Evolutionary conservation across 306 rosid genomes (phyloP), one percentile per base, ranked within the genome.

Genomic region (Castanospermum australe): DNA sequence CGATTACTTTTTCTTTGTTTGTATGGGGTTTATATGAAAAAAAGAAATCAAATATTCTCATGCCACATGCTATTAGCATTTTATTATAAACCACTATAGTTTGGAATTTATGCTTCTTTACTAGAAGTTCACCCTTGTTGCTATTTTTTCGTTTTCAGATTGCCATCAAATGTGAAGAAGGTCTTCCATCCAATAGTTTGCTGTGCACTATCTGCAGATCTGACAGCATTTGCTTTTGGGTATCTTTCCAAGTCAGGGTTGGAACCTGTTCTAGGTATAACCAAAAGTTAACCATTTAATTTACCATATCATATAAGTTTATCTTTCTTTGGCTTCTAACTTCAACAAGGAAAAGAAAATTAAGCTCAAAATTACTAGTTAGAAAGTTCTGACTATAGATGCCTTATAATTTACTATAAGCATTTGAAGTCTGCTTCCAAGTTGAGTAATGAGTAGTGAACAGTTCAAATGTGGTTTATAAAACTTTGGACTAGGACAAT

Each of bases 161-260:
- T 92, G 77, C 97, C 99, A 36, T 82, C 98, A 59, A 75, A 5
- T 39, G 85, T 92, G 83, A 95, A 88, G 85, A 92, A 84, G 64
- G 91, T 92, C 78, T 95, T 95, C 79, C 99, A 95, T 88, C 99
- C 98, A 48, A 95, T 95, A 68, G 85, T 95, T 77, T 92, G 97
- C 81, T 95, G 99, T 77, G 86, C 99, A 13, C 71, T 85, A 36
- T 91, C 97, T 44, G 95, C 99, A n/a, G 99, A 82, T 67, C 65
- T 95, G 62, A 77, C 92, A 77, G 99, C 99, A 61, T 79, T 81
- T 39, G 92, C 96, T 75, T 95, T 79, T 64, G 98, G 92, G 35
- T 88, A 87, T 79, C 22, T 95, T 68, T 92, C 99, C 68, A 84
- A 79, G 73, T 87, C 88, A 47, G 96, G 99, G 55, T 83, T 92